phyloP scores from a whole-genome alignment of 371 early-diverging fungal species.

The Syncephalastrum monosporum region DNA sequence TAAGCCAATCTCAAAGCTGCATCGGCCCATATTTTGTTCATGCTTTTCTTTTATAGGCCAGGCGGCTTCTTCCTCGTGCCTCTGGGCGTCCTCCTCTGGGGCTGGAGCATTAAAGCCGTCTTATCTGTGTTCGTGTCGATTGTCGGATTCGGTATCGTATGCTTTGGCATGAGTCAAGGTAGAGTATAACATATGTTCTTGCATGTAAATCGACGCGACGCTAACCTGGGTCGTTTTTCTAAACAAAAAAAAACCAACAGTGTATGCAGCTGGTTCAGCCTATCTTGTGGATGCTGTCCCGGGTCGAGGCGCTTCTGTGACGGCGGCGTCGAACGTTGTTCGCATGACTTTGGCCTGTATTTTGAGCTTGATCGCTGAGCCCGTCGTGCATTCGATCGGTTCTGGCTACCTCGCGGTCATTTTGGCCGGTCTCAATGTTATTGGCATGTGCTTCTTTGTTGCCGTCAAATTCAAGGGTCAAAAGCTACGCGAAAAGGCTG shows the following conservation, averaged over 20 bases:
- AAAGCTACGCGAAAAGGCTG: slow-evolving; percentile 25
- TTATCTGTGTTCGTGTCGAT: slow-evolving; percentile 49
- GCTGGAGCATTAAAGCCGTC: slow-evolving; percentile 45
- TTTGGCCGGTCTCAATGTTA: slow-evolving; percentile 28
- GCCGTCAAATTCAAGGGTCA: slow-evolving; percentile 36
- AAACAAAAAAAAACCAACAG: not conserved
- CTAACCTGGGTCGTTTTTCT: not conserved
- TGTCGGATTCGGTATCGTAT: slow-evolving; percentile 50
- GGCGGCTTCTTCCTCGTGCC: slow-evolving; percentile 55
- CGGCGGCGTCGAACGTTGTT: slow-evolving; percentile 51
- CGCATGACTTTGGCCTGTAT: slow-evolving; percentile 50
- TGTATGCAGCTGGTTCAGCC: slow-evolving; percentile 48
- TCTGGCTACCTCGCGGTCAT: slow-evolving; percentile 35
- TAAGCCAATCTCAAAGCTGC: slow-evolving; percentile 2
- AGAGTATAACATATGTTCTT: not conserved
- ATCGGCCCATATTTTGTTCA: slow-evolving; percentile 3
- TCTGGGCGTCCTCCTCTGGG: slow-evolving; percentile 51
- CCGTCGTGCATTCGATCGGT: slow-evolving; percentile 25
- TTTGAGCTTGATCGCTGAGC: slow-evolving; percentile 31
- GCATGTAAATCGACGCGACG: not conserved
- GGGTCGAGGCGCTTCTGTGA: slow-evolving; percentile 54
- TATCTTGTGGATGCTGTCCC: slow-evolving; percentile 52
- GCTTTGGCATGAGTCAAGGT: slow-evolving; percentile 63
- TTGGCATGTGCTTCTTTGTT: slow-evolving; percentile 26
- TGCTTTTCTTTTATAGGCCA: slow-evolving; percentile 35